Evolutionary conservation across 1,284 basidiomycete genomes (phyloP).

Genomic region (Ganoderma leucocontextum): DNA sequence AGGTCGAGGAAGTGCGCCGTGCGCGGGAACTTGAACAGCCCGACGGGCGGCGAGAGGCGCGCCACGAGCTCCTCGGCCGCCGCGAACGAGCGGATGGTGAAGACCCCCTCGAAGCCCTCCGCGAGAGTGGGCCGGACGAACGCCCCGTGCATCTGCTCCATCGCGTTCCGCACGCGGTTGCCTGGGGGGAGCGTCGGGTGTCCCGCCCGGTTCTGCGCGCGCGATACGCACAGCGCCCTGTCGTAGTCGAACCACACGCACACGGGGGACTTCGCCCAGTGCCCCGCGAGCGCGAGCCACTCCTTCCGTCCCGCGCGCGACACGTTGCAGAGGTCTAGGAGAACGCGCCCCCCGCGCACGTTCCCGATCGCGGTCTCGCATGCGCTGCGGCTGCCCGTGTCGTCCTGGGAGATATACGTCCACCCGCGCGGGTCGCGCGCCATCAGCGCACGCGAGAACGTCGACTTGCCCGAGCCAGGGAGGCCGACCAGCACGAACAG

Average conservation of each 20-base stretch:
- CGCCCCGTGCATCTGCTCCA: constrained; percentile 58
- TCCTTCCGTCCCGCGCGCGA: constrained; percentile 52
- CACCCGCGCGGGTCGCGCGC: constrained; percentile 53
- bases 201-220: constrained; percentile 61
- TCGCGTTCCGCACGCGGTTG: constrained; percentile 58
- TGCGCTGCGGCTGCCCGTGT: constrained; percentile 55
- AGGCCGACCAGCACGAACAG: constrained; percentile 64
- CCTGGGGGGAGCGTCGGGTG: constrained; percentile 69
- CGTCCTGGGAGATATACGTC: constrained; percentile 63
- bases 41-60: constrained; percentile 53
- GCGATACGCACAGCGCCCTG: constrained; percentile 54
- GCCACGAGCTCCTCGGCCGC: constrained; percentile 57
- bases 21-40: constrained; percentile 65
- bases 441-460: constrained; percentile 56
- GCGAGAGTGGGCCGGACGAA: constrained; percentile 53
- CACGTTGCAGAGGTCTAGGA: constrained; percentile 67
- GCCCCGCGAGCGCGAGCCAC: constrained; percentile 61
- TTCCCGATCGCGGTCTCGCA: constrained; percentile 59
- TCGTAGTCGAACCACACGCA: constrained; percentile 68
- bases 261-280: constrained; percentile 54
- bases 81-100: constrained; percentile 56
- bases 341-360: constrained; percentile 46
- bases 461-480: constrained; percentile 69
- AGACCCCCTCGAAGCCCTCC: constrained; percentile 62
- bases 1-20: constrained; percentile 66